Evolutionary conservation across 495 filamentous ascomycete species (phyloP).

Genomic region (Penicillium angulare): DNA sequence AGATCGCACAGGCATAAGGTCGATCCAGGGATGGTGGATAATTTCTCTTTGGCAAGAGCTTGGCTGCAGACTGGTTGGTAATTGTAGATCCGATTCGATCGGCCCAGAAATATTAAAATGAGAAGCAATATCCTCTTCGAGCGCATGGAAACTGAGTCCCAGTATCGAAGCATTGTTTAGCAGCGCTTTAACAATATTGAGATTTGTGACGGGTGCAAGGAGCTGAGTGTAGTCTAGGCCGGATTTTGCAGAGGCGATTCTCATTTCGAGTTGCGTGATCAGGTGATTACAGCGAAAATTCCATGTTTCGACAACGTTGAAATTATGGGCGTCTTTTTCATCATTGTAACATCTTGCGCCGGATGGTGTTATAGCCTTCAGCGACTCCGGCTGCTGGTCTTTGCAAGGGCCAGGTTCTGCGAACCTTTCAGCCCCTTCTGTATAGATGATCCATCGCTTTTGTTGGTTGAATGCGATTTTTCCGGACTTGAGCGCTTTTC

Average conservation of each 20-base stretch:
- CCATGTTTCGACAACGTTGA: neutral
- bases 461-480: neutral
- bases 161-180: slow-evolving; percentile 16
- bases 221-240: neutral
- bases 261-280: neutral
- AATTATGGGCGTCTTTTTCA: too few relatives aligned
- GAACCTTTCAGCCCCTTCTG: slow-evolving; percentile 1
- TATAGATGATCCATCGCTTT: slow-evolving; percentile 21
- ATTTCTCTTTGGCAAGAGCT: slow-evolving; percentile 15
- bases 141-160: slow-evolving; percentile 13
- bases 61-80: slow-evolving; percentile 21
- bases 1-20: slow-evolving; percentile 20
- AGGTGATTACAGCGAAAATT: neutral
- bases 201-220: slow-evolving; percentile 3
- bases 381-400: neutral
- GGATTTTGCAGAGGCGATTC: neutral
- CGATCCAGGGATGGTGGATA: slow-evolving; percentile 28
- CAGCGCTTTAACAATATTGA: slow-evolving; percentile 14
- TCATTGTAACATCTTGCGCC: too few relatives aligned
- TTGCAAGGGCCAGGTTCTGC: neutral
- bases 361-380: too few relatives aligned
- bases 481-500: slow-evolving; percentile 8
- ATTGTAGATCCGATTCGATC: slow-evolving; percentile 9
- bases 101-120: slow-evolving; percentile 20
- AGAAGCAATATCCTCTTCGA: slow-evolving; percentile 23